Evolutionary conservation across 441 rosid species (phyloP).

Genomic region (Cnidoscolus chayamansa): DNA sequence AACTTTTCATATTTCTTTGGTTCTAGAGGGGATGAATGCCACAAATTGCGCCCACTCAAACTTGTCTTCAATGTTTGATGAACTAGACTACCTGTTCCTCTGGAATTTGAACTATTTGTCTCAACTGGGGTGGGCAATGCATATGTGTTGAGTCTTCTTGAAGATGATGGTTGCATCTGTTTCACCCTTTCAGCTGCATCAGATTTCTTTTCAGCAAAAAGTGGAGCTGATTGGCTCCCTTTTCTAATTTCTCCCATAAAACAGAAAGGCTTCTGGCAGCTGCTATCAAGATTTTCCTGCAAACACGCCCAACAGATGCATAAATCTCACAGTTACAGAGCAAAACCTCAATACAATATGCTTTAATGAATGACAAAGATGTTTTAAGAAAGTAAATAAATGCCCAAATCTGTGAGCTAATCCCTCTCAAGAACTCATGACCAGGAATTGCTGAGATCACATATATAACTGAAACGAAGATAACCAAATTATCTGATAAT

Average conservation of each 20-base stretch:
- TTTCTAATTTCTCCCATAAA: constrained; percentile 39
- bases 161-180: constrained; percentile 40
- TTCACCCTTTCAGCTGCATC: constrained; percentile 50
- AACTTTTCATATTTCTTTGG: constrained; percentile 41
- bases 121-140: constrained; percentile 81
- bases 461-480: not conserved
- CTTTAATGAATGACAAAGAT: not conserved
- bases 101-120: constrained; percentile 47
- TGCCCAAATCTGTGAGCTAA: not conserved
- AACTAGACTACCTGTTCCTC: constrained; percentile 37
- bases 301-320: constrained; percentile 17
- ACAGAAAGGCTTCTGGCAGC: constrained; percentile 39
- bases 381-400: not conserved
- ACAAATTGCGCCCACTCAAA: constrained; percentile 45
- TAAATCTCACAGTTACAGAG: constrained; percentile 1
- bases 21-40: constrained; percentile 76
- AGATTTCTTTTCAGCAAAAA: constrained; percentile 62
- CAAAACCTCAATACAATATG: constrained; percentile 6
- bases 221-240: constrained; percentile 80
- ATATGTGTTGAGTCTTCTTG: constrained; percentile 48
- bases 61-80: constrained; percentile 41
- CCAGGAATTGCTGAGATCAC: not conserved
- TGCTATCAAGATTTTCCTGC: constrained; percentile 52
- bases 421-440: not conserved
- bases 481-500: not conserved